Evolutionary conservation across 2,329 filamentous ascomycete genomes (phyloP).

Genomic region (Aplosporella prunicola): DNA sequence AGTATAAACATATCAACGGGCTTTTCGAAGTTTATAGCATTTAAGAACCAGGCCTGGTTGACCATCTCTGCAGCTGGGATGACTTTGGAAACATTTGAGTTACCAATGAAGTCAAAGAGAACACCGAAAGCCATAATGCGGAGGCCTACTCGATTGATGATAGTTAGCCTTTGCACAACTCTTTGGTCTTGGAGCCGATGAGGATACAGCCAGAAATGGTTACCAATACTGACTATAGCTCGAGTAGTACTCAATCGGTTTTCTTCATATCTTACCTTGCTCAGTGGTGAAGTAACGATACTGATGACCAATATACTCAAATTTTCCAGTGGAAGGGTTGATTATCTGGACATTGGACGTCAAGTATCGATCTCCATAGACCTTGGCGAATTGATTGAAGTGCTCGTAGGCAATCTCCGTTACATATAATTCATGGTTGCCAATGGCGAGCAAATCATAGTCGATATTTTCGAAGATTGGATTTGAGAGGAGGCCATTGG

Average conservation of each 20-base stretch:
- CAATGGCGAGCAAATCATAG: constrained; percentile 46
- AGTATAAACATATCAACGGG: constrained; percentile 56
- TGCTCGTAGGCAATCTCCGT: constrained; percentile 53
- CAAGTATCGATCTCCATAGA: constrained; percentile 46
- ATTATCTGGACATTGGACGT: constrained; percentile 45
- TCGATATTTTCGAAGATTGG: constrained; percentile 44
- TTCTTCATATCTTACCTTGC: constrained; percentile 27
- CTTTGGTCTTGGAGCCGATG: too few species aligned
- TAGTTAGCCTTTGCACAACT: neutral
- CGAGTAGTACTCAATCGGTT: too few species aligned
- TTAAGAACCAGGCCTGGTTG: constrained; percentile 50
- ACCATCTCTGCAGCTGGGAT: constrained; percentile 45
- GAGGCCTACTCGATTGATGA: constrained; percentile 24
- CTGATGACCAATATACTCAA: constrained; percentile 38
- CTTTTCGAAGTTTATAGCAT: constrained; percentile 45
- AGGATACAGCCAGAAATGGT: too few species aligned
- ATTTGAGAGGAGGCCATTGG: constrained; percentile 48
- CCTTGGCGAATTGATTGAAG: constrained; percentile 48
- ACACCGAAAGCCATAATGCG: constrained; percentile 46
- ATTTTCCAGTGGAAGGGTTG: constrained; percentile 34
- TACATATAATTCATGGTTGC: constrained; percentile 59
- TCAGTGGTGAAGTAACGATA: constrained; percentile 44
- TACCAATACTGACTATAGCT: too few species aligned
- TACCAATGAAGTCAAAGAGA: constrained; percentile 43
- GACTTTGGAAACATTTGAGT: constrained; percentile 53